Evolutionary conservation across 305 asterid species (phyloP).

Genomic region (Striga hermonthica): DNA sequence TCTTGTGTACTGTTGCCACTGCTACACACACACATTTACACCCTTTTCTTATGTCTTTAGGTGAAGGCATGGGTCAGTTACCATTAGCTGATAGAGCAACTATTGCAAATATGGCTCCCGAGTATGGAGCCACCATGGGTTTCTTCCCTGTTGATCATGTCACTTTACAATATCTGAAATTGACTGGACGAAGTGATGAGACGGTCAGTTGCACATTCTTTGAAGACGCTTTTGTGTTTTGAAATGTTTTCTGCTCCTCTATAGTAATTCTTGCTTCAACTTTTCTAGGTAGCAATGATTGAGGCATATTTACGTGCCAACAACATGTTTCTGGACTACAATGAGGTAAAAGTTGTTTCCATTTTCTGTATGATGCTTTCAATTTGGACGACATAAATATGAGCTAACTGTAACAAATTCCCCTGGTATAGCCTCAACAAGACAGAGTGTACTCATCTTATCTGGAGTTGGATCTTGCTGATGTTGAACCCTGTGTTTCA

Average conservation of each 20-base stretch:
- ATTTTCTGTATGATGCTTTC: neutral
- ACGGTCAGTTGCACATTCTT: conserved; percentile 31
- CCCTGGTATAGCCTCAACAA: conserved; percentile 47
- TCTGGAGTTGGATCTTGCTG: conserved; percentile 50
- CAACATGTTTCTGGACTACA: conserved; percentile 76
- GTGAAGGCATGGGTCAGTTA: conserved; percentile 60
- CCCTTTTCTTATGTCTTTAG: conserved; percentile 28
- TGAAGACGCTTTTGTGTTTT: neutral
- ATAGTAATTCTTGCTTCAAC: conserved; percentile 18
- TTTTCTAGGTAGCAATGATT: conserved; percentile 71
- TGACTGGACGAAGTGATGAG: conserved; percentile 72
- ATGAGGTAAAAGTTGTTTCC: conserved; percentile 43
- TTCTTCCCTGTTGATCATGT: conserved; percentile 82
- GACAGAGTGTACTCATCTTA: conserved; percentile 57
- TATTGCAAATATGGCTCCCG: conserved; percentile 83
- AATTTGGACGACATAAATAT: neutral
- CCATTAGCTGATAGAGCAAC: conserved; percentile 81
- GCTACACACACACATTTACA: neutral
- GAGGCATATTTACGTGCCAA: conserved; percentile 83
- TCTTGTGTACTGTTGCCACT: neutral
- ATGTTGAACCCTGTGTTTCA: conserved; percentile 60
- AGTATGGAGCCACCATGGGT: conserved; percentile 89
- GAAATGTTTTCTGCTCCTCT: neutral
- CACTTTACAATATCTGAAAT: conserved; percentile 59
- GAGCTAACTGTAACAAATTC: conserved; percentile 21